Evolutionary conservation across 75 land plant genomes (phyloP), one percentile per base, ranked within the genome.

Genomic region (Pseudotsuga menziesii): DNA sequence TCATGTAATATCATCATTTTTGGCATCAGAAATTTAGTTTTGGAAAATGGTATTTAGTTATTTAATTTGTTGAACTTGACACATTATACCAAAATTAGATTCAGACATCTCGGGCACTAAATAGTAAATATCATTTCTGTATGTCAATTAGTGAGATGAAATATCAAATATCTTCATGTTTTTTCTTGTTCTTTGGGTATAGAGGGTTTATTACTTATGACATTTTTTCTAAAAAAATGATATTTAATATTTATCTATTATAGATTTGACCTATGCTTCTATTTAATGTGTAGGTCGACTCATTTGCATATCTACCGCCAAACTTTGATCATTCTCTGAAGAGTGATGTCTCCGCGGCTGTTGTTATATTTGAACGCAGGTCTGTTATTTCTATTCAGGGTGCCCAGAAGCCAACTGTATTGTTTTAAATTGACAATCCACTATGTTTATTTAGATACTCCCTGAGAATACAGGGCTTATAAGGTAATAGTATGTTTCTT

Each of bases 281-380:
- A 22, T 25, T 54, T 74, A 25, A 61, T 58, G 84, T 90, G 69
- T 62, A 93, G 99, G 99, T 91, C 80, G 96, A 93, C 69, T 87
- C 88, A 27, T 96, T 86, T 88, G 94, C 92, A 56, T 96, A 96
- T 82, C 76, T 93, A 36, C 99, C 99, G 35, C 86, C 99, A 48
- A 84, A 90, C 75, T 71, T 82, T 56, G 69, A 77, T 58, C 99
- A 96, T 81, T 76, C 81, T 12, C 11, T 96, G 14, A 72, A 61
- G 61, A 80, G 79, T 58, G 83, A 91, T 54, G 35, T 70, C 74
- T 29, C 73, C 61, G 79, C 92, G 15, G 83, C 88, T 61, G 72
- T 88, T 58, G 82, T 83, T 44, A 83, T 90, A 22, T 81, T 88
- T 78, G 92, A 90, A 76, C 64, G 92, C 64, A 88, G 92, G 92